Conservation (phyloP, 108 stramenopile genomes). For the Tribonema minus region DNA sequence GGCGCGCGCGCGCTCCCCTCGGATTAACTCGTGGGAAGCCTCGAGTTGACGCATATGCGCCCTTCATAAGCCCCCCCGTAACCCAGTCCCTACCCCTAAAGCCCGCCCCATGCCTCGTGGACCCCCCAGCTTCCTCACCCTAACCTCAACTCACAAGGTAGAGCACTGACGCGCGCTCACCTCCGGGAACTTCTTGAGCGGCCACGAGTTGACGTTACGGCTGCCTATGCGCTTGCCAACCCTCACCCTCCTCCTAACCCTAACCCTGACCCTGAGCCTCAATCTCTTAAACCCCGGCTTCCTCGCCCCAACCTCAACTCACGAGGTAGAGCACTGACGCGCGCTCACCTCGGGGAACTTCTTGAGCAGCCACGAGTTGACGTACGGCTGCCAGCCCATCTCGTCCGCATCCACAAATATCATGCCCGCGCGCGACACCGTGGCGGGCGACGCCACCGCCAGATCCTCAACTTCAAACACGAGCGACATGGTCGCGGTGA, state of each 20-base stretch:
- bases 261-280: too few relatives aligned
- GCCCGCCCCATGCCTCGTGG: too few relatives aligned
- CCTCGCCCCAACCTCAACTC: too few relatives aligned
- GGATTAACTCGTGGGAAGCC: slow-evolving; percentile 51
- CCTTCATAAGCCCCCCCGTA: slow-evolving; percentile 59
- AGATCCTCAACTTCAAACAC: slow-evolving; percentile 68
- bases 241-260: slow-evolving; percentile 57
- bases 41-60: slow-evolving; percentile 44
- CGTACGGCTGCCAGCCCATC: slow-evolving; percentile 59
- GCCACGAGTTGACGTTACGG: slow-evolving; percentile 55
- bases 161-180: too few relatives aligned
- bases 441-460: slow-evolving; percentile 63
- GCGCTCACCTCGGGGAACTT: slow-evolving; percentile 1
- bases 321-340: too few relatives aligned
- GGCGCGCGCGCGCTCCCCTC: too few relatives aligned
- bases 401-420: slow-evolving; percentile 63
- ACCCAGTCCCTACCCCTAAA: slow-evolving; percentile 53
- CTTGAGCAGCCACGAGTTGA: slow-evolving; percentile 53
- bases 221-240: slow-evolving; percentile 54
- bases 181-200: slow-evolving; percentile 43
- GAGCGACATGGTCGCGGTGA: slow-evolving; percentile 61
- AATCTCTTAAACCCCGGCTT: too few relatives aligned
- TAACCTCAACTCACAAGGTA: too few relatives aligned
- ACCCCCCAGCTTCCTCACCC: too few relatives aligned
- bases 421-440: slow-evolving; percentile 69